Conservation (phyloP, 495 filamentous ascomycete genomes). For the Penicillium lividum region DNA sequence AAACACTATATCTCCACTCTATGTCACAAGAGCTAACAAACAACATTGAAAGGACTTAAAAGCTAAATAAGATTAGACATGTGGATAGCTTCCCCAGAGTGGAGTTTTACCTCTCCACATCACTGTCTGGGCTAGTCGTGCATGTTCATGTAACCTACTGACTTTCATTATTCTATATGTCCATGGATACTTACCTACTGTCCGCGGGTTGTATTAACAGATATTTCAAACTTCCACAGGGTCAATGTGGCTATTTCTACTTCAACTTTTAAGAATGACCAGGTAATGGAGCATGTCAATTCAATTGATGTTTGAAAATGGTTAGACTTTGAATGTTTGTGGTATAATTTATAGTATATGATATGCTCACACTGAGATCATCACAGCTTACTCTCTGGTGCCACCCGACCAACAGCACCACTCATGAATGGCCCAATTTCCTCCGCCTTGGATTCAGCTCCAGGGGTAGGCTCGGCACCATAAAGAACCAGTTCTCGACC, state of each 20-base stretch:
- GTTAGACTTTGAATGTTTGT: background rate
- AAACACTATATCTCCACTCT: background rate
- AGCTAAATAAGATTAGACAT: too few relatives aligned
- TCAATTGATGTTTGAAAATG: too few relatives aligned
- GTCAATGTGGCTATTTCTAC: background rate
- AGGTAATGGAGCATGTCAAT: background rate
- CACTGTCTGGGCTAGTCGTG: constrained; percentile 14
- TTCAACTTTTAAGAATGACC: background rate
- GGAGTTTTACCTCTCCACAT: constrained; percentile 8
- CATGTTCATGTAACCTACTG: constrained; percentile 19
- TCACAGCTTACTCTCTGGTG: constrained; percentile 47
- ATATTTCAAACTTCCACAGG: background rate
- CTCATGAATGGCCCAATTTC: constrained; percentile 55
- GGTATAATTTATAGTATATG: constrained; percentile 6
- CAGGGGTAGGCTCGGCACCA: constrained; percentile 40
- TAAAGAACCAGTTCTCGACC: constrained; percentile 66
- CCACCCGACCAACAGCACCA: constrained; percentile 51
- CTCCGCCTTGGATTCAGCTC: constrained; percentile 14
- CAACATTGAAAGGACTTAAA: background rate
- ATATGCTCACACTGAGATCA: background rate
- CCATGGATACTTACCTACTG: background rate
- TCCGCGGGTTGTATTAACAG: background rate
- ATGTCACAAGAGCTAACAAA: background rate
- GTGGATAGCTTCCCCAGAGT: constrained; percentile 2
- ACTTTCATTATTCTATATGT: constrained; percentile 3